Conservation (phyloP, 73 alveolate genomes). For the Tetrahymena thermophila region DNA sequence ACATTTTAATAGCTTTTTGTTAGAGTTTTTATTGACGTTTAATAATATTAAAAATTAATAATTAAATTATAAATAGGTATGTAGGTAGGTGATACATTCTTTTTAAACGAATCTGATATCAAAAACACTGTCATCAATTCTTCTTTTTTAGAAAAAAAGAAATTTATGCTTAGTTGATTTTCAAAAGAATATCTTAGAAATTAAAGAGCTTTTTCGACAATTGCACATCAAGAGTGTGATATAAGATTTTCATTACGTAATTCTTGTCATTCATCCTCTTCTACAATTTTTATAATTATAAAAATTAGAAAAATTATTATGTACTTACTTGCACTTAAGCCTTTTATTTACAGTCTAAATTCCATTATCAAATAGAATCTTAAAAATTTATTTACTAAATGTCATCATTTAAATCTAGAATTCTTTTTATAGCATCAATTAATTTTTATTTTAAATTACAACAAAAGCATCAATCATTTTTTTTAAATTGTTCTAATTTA, state of each 20-base stretch:
- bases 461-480: background rate
- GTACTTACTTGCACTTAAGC: background rate
- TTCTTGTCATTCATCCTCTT: background rate
- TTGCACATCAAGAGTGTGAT: background rate
- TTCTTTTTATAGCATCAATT: background rate
- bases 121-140: background rate
- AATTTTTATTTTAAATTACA: no score
- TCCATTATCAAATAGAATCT: background rate
- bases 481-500: no score
- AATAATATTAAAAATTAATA: background rate
- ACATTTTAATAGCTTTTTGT: background rate
- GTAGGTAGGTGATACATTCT: background rate
- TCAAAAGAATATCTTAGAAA: background rate
- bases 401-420: background rate
- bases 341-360: background rate
- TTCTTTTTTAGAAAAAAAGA: background rate
- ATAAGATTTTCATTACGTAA: background rate
- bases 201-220: background rate
- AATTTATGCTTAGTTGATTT: background rate
- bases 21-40: background rate
- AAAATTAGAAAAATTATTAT: background rate
- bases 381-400: background rate
- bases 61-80: background rate
- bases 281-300: background rate
- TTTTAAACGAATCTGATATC: background rate